Conservation (phyloP, 2,329 filamentous ascomycete genomes). For the Alternaria incomplexa region DNA sequence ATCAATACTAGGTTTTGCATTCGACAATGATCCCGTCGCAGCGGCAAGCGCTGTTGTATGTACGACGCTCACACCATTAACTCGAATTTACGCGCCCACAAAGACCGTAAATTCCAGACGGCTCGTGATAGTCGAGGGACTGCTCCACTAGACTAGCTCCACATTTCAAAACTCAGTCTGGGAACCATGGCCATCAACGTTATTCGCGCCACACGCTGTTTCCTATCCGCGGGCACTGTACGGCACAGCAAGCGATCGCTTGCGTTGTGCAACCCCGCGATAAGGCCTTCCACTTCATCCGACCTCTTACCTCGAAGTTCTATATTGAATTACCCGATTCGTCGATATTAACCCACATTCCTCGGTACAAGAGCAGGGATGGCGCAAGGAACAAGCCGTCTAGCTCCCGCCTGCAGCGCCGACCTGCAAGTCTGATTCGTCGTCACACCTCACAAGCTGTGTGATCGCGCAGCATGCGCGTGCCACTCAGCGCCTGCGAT, state of each 20-base stretch:
- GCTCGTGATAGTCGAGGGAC: constrained; percentile 10
- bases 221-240: not conserved
- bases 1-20: constrained; percentile 1
- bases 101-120: constrained; percentile 23
- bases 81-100: constrained; percentile 34
- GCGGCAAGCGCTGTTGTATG: constrained; percentile 25
- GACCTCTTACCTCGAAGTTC: constrained; percentile 2
- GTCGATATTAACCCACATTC: constrained; percentile 22
- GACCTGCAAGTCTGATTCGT: constrained; percentile 29
- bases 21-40: constrained; percentile 1
- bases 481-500: constrained; percentile 43
- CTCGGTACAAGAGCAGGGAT: constrained; percentile 11
- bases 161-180: not conserved
- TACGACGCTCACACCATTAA: constrained; percentile 29
- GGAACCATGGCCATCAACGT: not conserved
- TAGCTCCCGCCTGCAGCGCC: constrained; percentile 19
- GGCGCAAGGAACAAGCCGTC: constrained; percentile 20
- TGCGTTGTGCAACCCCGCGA: constrained; percentile 12
- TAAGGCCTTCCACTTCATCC: not conserved
- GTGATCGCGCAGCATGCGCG: constrained; percentile 38
- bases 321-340: constrained; percentile 23
- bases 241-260: constrained; percentile 1
- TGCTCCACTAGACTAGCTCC: not conserved
- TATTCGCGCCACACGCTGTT: not conserved
- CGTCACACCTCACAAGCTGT: constrained; percentile 27